phyloP scores from a whole-genome alignment of 352 stramenopile genomes.

The Halophytophthora batemanensis region DNA sequence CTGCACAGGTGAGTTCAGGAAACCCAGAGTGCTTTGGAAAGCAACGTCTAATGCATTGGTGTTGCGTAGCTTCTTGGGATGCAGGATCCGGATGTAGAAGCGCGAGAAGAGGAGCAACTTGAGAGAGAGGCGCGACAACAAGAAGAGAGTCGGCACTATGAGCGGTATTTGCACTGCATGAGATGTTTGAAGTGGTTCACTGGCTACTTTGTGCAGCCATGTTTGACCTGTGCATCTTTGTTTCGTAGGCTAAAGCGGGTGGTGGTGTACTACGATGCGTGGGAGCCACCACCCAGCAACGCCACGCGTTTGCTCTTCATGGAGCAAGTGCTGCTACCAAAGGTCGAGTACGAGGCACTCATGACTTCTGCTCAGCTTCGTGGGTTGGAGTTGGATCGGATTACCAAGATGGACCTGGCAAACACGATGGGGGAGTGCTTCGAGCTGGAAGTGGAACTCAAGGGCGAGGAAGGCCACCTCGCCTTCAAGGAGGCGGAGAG shows the following conservation, averaged over 20 bases:
- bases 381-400: conserved; percentile 68
- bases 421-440: conserved; percentile 82
- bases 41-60: conserved; percentile 10
- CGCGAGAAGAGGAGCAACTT: conserved; percentile 42
- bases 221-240: conserved; percentile 2
- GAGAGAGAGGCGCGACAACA: conserved; percentile 44
- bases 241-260: conserved; percentile 54
- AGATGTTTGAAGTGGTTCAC: background rate
- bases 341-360: conserved; percentile 72
- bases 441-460: conserved; percentile 66
- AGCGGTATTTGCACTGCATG: conserved; percentile 25
- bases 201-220: background rate
- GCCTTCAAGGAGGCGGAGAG: conserved; percentile 44
- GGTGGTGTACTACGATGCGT: conserved; percentile 84
- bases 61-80: conserved; percentile 33
- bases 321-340: conserved; percentile 80
- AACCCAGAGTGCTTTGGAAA: background rate
- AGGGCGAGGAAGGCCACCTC: conserved; percentile 37
- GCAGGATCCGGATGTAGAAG: conserved; percentile 42
- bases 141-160: conserved; percentile 52
- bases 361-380: conserved; percentile 58
- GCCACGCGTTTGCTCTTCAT: conserved; percentile 76
- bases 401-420: conserved; percentile 88
- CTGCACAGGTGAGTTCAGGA: conserved; percentile 26
- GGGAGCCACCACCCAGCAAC: conserved; percentile 83